Evolutionary conservation across 148 eudicot genomes (phyloP), one percentile per base, ranked within the genome.

Genomic region (Gaultheria prostrata): DNA sequence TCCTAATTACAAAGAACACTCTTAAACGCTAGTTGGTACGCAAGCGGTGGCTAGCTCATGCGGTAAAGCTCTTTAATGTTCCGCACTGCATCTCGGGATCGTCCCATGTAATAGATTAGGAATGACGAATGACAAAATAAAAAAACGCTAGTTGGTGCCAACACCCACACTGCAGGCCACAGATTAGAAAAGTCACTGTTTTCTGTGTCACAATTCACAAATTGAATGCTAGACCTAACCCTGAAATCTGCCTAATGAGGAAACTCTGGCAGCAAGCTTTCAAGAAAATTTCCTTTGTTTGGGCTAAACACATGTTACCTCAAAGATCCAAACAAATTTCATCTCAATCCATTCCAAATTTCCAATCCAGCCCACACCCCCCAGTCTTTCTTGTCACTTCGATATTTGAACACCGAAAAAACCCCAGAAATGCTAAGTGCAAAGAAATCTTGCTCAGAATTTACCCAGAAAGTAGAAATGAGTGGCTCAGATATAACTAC

Each of bases 221-320:
- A 30, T 28, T 69, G 3, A 30, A 69, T 3, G 43, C 39, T 30
- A 30, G 74, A 35, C 67, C 82, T 10, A 57, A 56, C n/a, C 70
- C n/a, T 13, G 33, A 21, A 2, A 35, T 12, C 10, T 10, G 33
- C 82, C 51, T 5, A 39, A 79, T 8, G 48, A 59, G 45, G 82
- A 57, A 79, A 79, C 32, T 11, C 4, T 11, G 0, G 2, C 24
- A 20, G 39, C 3, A 57, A 33, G 45, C 65, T n/a, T 32, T 8
- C 4, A 11, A 20, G 26, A 12, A 15, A 24, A 70, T 32, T 59
- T n/a, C 15, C 11, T 6, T 12, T 59, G 82, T 59, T 79, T 79
- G 82, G 82, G 82, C 82, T 17, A 79, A 79, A 39, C 35, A 33
- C 82, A 59, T 79, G 51, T 79, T 35, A 57, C 26, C 4, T 79